Evolutionary conservation across 306 rosid genomes (phyloP).

Genomic region (Medicago arabica): DNA sequence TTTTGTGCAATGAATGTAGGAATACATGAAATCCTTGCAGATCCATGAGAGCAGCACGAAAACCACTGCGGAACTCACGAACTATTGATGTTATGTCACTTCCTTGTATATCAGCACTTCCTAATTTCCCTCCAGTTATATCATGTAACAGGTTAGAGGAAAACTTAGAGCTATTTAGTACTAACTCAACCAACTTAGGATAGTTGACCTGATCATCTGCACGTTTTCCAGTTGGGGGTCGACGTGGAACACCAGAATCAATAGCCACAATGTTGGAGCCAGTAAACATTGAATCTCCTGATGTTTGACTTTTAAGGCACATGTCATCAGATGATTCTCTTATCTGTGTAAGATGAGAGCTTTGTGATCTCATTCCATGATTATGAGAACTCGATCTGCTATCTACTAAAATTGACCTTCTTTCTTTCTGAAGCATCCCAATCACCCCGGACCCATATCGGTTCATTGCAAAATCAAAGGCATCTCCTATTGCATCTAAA

Average conservation of each 20-base stretch:
- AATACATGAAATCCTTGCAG: conserved; percentile 88
- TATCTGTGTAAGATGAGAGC: conserved; percentile 66
- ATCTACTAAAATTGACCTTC: conserved; percentile 69
- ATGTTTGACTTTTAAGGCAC: conserved; percentile 54
- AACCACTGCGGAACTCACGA: conserved; percentile 80
- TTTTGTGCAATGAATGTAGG: conserved; percentile 81
- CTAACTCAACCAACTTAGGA: conserved; percentile 91
- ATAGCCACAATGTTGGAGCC: conserved; percentile 76
- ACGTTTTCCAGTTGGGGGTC: conserved; percentile 94
- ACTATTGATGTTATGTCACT: conserved; percentile 54
- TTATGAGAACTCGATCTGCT: conserved; percentile 50
- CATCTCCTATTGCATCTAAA: conserved; percentile 59
- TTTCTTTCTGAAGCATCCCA: conserved; percentile 63
- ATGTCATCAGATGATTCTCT: conserved; percentile 57
- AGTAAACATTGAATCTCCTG: conserved; percentile 45
- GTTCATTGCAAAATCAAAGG: conserved; percentile 62
- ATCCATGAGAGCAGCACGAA: conserved; percentile 88
- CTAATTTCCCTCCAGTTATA: conserved; percentile 85
- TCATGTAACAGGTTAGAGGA: conserved; percentile 80
- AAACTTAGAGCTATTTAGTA: conserved; percentile 79
- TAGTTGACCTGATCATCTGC: conserved; percentile 85
- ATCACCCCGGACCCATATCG: conserved; percentile 58
- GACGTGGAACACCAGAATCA: conserved; percentile 93
- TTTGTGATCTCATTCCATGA: conserved; percentile 57
- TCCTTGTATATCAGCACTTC: conserved; percentile 50